A percentile compares a stretch with the other conserved stretches of the same genome.
These are phyloP conservation scores for Auriscalpium vulgare DNA, from an alignment of 768 basidiomycete species.

Conservation along the genomic window DNA sequence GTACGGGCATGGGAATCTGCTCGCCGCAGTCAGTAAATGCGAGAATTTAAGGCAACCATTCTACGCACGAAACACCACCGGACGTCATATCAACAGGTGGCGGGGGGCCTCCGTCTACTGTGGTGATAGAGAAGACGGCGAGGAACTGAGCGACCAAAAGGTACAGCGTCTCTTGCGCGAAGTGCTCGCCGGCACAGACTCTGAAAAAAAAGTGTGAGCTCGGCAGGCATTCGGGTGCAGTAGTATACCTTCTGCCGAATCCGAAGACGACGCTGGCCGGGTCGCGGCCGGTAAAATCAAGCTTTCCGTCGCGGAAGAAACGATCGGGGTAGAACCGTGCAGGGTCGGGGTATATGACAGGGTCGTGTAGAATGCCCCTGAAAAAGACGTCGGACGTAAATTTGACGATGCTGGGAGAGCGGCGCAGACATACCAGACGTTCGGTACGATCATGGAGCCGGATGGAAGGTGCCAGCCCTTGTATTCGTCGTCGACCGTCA, in stretches of 20 bases:
- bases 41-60: too few relatives aligned
- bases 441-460: conserved; percentile 22
- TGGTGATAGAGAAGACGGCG: too few relatives aligned
- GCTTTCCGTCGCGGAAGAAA: not conserved
- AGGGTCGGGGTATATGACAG: not conserved
- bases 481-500: conserved; percentile 22
- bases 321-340: not conserved
- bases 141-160: too few relatives aligned
- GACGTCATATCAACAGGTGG: too few relatives aligned
- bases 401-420: not conserved
- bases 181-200: too few relatives aligned
- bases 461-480: conserved; percentile 25
- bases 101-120: too few relatives aligned
- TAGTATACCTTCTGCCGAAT: not conserved
- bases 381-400: not conserved
- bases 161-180: too few relatives aligned
- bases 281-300: not conserved
- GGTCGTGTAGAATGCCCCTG: not conserved
- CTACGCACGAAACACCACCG: too few relatives aligned
- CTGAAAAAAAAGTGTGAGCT: too few relatives aligned
- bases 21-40: too few relatives aligned
- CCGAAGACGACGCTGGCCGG: not conserved
- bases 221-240: too few relatives aligned
- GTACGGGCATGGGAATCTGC: too few relatives aligned
- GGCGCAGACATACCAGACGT: conserved; percentile 20